phyloP scores from a whole-genome alignment of 169 alveolate species.

The Plasmodium ovale region DNA sequence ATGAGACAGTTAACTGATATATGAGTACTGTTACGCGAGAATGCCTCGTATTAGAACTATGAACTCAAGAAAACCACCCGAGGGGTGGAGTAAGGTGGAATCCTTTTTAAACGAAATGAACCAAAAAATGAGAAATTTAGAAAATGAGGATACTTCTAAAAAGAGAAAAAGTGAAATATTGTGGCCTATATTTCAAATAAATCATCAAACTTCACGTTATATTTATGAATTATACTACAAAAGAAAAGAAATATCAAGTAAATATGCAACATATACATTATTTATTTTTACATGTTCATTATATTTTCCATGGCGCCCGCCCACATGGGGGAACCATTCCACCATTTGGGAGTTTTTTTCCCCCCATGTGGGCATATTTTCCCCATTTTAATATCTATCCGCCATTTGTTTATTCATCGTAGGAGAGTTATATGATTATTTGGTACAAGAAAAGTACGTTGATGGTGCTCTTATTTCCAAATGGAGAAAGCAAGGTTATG shows the following conservation, averaged over 20 bases:
- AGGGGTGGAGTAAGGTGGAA: constrained; percentile 97
- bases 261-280: constrained; percentile 31
- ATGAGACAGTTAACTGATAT: too few relatives aligned
- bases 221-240: constrained; percentile 94
- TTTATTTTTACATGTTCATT: too few relatives aligned
- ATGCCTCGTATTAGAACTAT: constrained; percentile 85
- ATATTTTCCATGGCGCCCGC: too few relatives aligned
- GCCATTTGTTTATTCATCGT: constrained; percentile 10
- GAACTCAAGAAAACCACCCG: constrained; percentile 90
- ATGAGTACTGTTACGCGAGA: constrained; percentile 5
- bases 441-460: constrained; percentile 96
- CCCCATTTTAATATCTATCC: too few relatives aligned
- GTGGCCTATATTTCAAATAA: constrained; percentile 97
- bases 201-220: constrained; percentile 97
- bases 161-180: constrained; percentile 95
- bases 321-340: too few relatives aligned
- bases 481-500: constrained; percentile 99
- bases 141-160: constrained; percentile 94
- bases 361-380: not conserved
- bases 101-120: constrained; percentile 93
- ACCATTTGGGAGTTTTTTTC: too few relatives aligned
- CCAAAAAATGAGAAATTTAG: constrained; percentile 96
- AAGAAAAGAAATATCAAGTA: constrained; percentile 94
- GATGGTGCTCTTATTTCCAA: constrained; percentile 98
- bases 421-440: constrained; percentile 97